Evolutionary conservation across 208 protist genomes (phyloP).

Genomic region (Naegleria lovaniensis): DNA sequence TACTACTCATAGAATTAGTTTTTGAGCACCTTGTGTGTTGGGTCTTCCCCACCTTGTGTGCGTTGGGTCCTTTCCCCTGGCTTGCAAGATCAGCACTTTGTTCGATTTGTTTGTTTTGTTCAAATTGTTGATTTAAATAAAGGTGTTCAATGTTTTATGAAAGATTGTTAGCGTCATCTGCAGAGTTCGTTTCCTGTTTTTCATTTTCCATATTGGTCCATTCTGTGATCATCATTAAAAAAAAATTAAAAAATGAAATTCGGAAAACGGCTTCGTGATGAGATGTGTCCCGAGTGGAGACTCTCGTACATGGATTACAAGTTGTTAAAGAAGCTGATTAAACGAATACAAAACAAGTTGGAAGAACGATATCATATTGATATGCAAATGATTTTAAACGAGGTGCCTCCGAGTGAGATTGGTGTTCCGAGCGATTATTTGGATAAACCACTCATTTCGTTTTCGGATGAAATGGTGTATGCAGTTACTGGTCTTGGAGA

Average conservation of each 20-base stretch:
- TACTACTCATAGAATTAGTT: too few relatives aligned
- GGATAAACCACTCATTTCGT: neutral
- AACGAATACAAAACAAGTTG: neutral
- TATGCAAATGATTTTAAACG: neutral
- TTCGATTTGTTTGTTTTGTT: too few relatives aligned
- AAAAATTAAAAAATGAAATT: constrained; percentile 26
- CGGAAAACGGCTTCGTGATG: neutral
- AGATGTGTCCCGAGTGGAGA: constrained; percentile 7
- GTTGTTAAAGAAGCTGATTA: constrained; percentile 16
- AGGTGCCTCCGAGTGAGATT: neutral
- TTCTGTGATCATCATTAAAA: too few relatives aligned
- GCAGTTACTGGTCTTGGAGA: neutral
- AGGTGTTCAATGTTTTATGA: too few relatives aligned
- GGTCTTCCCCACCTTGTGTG: too few relatives aligned
- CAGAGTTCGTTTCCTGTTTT: too few relatives aligned
- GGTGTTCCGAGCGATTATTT: neutral
- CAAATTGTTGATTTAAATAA: too few relatives aligned
- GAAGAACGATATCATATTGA: constrained; percentile 10
- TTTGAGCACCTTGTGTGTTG: too few relatives aligned
- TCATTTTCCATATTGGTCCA: too few relatives aligned
- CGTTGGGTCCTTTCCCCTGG: too few relatives aligned
- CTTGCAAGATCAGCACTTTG: too few relatives aligned
- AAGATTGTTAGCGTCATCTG: too few relatives aligned
- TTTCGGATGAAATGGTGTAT: neutral
- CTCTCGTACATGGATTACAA: constrained; percentile 20